Percentiles rank a stretch among this genome's conserved stretches.
Evolutionary conservation across 495 filamentous ascomycete genomes (phyloP).

Genomic region (Opeltia flavorubescens): DNA sequence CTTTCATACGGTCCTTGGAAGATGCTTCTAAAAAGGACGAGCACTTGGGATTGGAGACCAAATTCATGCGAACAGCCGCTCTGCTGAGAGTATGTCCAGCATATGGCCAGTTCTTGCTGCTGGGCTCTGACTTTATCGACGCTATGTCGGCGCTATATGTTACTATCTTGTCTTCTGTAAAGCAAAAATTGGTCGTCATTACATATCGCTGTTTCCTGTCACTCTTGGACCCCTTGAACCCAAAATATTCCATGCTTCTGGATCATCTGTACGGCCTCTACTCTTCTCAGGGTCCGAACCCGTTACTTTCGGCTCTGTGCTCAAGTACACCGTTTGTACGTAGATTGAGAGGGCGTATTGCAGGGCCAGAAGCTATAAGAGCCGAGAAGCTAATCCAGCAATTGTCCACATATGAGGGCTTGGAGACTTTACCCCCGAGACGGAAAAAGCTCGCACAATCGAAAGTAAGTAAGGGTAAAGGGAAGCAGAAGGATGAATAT

Average conservation of each 20-base stretch:
- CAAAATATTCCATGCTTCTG: constrained; percentile 55
- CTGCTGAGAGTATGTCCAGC: constrained; percentile 40
- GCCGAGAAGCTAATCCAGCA: constrained; percentile 41
- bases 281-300: constrained; percentile 41
- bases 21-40: constrained; percentile 17
- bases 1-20: constrained; percentile 37
- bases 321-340: constrained; percentile 39
- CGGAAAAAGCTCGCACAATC: constrained; percentile 32
- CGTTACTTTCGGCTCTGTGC: constrained; percentile 40
- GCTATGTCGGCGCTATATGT: constrained; percentile 52
- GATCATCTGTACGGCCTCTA: constrained; percentile 78
- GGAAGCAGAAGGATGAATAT: constrained; percentile 29
- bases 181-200: constrained; percentile 50
- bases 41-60: constrained; percentile 25
- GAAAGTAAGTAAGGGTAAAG: constrained; percentile 59
- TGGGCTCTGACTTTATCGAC: constrained; percentile 76
- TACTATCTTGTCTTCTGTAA: constrained; percentile 37
- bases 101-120: constrained; percentile 47
- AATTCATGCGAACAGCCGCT: constrained; percentile 31
- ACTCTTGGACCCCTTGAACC: constrained; percentile 46
- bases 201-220: constrained; percentile 58
- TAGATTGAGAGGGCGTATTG: constrained; percentile 26
- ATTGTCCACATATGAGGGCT: constrained; percentile 32
- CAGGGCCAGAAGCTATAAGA: constrained; percentile 28
- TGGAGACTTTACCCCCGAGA: constrained; percentile 33